Conservation (phyloP, 306 rosid genomes). For the Macrotyloma uniflorum region DNA sequence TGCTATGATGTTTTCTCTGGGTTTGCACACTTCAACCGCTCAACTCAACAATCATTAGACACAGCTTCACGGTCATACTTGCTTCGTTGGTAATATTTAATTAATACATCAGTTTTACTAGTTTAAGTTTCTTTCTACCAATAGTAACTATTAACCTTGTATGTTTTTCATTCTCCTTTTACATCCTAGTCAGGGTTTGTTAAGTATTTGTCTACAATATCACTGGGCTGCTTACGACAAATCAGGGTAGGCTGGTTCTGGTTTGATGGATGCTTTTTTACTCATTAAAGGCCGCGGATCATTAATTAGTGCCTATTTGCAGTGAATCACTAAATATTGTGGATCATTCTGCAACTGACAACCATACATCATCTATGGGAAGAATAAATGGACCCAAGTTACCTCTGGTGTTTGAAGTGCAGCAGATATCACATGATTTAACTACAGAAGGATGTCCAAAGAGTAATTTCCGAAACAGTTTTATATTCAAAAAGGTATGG, state of each 20-base stretch:
- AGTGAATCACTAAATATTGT: conserved; percentile 48
- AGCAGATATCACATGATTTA: conserved; percentile 30
- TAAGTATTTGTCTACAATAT: conserved; percentile 64
- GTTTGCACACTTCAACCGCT: conserved; percentile 67
- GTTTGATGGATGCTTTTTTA: conserved; percentile 3
- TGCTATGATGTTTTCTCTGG: conserved; percentile 75
- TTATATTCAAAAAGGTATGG: conserved; percentile 44
- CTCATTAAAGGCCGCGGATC: neutral
- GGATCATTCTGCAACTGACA: conserved; percentile 44
- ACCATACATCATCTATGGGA: conserved; percentile 42
- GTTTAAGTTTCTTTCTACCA: conserved; percentile 9
- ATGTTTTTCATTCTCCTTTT: conserved; percentile 5
- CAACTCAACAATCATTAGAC: conserved; percentile 63
- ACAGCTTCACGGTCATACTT: conserved; percentile 53
- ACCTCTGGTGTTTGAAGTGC: conserved; percentile 43
- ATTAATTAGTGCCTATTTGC: conserved; percentile 7
- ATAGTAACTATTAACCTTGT: conserved; percentile 22
- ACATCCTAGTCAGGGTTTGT: conserved; percentile 60
- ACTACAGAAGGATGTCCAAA: conserved; percentile 25
- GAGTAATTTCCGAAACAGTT: conserved; percentile 28
- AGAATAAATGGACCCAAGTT: conserved; percentile 43
- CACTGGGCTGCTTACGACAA: conserved; percentile 71
- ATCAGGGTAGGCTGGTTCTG: conserved; percentile 46
- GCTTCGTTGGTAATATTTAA: conserved; percentile 57
- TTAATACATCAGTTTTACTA: neutral